Evolutionary conservation across 352 stramenopile genomes (phyloP).

Genomic region (Halophytophthora polymorphica): DNA sequence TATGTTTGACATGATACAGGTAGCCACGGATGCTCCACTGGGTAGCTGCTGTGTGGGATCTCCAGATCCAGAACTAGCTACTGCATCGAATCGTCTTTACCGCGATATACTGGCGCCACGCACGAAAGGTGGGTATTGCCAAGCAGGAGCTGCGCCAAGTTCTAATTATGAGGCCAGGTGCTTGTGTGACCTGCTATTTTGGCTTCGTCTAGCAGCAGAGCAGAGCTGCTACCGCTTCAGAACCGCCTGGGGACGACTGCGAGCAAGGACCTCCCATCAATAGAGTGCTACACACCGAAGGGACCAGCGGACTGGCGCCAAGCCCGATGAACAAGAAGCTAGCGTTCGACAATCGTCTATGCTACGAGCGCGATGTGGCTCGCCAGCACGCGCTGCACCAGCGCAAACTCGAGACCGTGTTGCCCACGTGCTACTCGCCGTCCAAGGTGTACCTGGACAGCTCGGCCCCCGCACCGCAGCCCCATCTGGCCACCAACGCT

Average conservation of each 20-base stretch:
- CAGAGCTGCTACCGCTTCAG: no score
- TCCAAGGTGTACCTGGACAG: slow-evolving; percentile 64
- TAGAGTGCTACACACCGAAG: no score
- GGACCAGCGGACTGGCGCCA: not conserved
- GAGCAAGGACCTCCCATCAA: no score
- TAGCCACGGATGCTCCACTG: no score
- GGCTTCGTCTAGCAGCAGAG: not conserved
- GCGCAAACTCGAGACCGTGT: slow-evolving; percentile 55
- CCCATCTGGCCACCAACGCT: slow-evolving; percentile 48
- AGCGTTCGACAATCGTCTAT: slow-evolving; percentile 78
- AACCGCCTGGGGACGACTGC: no score
- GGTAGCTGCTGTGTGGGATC: no score
- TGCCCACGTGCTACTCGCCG: slow-evolving; percentile 56
- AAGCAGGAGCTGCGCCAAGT: no score
- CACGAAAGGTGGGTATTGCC: no score
- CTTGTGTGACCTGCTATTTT: slow-evolving; percentile 11
- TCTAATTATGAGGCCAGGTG: no score
- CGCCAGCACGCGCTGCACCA: slow-evolving; percentile 63
- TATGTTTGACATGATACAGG: not conserved
- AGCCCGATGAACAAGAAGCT: slow-evolving; percentile 68
- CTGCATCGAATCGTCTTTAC: no score
- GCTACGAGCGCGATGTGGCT: slow-evolving; percentile 73
- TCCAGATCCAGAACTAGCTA: no score
- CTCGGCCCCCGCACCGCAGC: slow-evolving; percentile 36
- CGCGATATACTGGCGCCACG: no score